phyloP scores from a whole-genome alignment of 176 grass and related monocot species.

The Pontederia paniculata region DNA sequence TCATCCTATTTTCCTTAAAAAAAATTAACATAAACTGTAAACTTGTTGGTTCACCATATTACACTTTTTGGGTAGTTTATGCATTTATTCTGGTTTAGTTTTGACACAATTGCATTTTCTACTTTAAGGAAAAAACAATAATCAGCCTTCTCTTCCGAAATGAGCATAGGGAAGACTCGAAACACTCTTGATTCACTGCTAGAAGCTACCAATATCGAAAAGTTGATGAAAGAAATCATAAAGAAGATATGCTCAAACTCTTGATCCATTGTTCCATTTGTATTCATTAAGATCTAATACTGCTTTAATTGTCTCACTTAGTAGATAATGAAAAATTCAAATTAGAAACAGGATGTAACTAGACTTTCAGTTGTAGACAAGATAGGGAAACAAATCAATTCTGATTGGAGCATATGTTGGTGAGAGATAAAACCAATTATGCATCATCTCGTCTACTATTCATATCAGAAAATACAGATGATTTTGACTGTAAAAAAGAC shows the following conservation, averaged over 20 bases:
- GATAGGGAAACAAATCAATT: slow-evolving; percentile 23
- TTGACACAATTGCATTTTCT: slow-evolving; percentile 12
- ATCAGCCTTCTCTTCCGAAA: slow-evolving; percentile 31
- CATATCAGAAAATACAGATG: not conserved
- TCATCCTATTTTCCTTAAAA: no score
- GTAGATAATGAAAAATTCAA: slow-evolving; percentile 57
- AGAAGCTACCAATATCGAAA: slow-evolving; percentile 32
- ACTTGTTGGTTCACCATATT: no score
- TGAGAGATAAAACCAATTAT: slow-evolving; percentile 30
- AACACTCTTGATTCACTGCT: slow-evolving; percentile 28
- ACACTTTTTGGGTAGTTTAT: not conserved
- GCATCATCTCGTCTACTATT: not conserved
- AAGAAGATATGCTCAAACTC: slow-evolving; percentile 44
- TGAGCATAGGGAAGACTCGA: slow-evolving; percentile 24
- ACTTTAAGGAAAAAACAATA: slow-evolving; percentile 38
- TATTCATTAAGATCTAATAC: slow-evolving; percentile 22
- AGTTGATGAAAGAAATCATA: slow-evolving; percentile 56
- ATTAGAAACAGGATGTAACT: slow-evolving; percentile 33
- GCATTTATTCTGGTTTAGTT: slow-evolving; percentile 11
- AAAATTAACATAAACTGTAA: no score
- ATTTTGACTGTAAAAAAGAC: not conserved
- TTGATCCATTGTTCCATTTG: no score
- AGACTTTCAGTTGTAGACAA: slow-evolving; percentile 29
- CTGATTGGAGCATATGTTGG: slow-evolving; percentile 50
- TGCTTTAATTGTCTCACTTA: not conserved